Evolutionary conservation across 176 grass and related monocot genomes (phyloP).

Genomic region (Avena sativa): DNA sequence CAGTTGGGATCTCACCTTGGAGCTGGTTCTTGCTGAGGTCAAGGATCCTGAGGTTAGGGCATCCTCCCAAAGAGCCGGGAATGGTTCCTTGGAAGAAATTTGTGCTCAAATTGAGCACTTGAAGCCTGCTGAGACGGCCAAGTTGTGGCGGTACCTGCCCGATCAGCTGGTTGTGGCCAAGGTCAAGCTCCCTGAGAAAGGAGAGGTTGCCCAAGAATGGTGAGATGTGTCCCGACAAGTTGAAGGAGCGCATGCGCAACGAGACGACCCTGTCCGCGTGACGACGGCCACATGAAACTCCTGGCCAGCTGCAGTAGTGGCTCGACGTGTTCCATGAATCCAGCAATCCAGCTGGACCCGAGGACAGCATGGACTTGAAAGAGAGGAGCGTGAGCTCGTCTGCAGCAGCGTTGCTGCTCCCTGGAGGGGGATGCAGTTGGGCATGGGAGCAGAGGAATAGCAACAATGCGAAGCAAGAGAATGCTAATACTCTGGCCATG

Average conservation of each 20-base stretch:
- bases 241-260: neutral
- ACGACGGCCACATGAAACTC: slow-evolving; percentile 31
- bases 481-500: neutral
- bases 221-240: slow-evolving; percentile 35
- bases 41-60: slow-evolving; percentile 4
- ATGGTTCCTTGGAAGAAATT: slow-evolving; percentile 40
- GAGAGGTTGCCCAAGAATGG: slow-evolving; percentile 50
- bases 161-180: slow-evolving; percentile 29
- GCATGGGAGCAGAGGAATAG: neutral
- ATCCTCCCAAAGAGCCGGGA: neutral
- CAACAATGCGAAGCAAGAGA: neutral
- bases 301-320: slow-evolving; percentile 42
- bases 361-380: slow-evolving; percentile 1
- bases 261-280: slow-evolving; percentile 30
- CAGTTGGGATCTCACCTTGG: neutral
- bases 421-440: neutral
- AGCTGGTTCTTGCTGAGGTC: slow-evolving; percentile 8
- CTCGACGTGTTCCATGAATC: slow-evolving; percentile 25
- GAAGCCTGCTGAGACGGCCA: slow-evolving; percentile 22
- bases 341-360: neutral
- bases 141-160: slow-evolving; percentile 41
- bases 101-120: neutral
- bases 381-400: slow-evolving; percentile 25
- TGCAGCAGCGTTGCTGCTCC: neutral
- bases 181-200: slow-evolving; percentile 30